A percentile compares a stretch with the other conserved stretches of the same genome.
Conservation (phyloP, 352 stramenopile genomes). For the Globisporangium irregulare region DNA sequence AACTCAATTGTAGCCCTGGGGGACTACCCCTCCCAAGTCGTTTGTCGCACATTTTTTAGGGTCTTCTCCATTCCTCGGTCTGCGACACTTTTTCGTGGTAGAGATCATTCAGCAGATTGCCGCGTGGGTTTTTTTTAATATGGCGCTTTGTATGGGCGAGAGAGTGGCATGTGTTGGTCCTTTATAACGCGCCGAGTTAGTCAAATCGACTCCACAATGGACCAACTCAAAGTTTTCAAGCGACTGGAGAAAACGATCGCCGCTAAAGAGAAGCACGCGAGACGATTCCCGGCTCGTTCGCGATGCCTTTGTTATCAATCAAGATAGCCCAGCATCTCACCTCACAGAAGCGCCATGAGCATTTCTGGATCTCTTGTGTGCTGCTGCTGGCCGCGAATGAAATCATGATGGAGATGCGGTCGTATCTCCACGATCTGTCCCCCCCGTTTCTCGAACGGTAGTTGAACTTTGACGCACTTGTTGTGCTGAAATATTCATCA, state of each 20-base stretch:
- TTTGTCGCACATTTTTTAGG: constrained; percentile 5
- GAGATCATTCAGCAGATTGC: not conserved
- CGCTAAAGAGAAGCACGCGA: not conserved
- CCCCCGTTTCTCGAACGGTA: no score
- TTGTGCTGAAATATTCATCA: no score
- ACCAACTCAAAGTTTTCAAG: not conserved
- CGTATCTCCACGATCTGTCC: no score
- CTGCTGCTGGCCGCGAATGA: no score
- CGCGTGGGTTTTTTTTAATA: not conserved
- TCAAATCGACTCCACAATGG: not conserved
- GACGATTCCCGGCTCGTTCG: not conserved
- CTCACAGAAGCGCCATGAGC: not conserved
- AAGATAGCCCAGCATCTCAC: not conserved
- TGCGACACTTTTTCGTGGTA: constrained; percentile 6
- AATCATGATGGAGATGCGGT: no score
- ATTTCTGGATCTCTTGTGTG: no score
- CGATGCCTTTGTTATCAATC: not conserved
- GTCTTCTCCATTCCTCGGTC: not conserved
- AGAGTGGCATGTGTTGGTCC: not conserved
- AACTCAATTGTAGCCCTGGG: constrained; percentile 7
- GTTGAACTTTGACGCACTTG: no score
- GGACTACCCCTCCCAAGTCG: not conserved
- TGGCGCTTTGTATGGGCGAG: not conserved
- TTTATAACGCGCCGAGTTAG: not conserved
- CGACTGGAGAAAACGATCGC: not conserved